Evolutionary conservation across 305 asterid species (phyloP).

Genomic region (Fraxinus nigra): DNA sequence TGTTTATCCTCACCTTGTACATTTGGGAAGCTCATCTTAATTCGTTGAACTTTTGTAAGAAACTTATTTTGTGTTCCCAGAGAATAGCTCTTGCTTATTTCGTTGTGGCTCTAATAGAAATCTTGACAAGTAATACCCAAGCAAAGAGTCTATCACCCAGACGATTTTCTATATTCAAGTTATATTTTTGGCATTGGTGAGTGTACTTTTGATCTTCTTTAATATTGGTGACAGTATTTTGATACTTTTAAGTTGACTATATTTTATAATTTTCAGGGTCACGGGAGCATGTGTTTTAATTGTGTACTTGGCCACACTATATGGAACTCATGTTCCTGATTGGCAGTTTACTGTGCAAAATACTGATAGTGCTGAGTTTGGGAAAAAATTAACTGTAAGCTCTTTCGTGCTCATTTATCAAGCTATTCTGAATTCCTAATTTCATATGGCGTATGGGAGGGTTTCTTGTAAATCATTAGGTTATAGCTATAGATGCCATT

Average conservation of each 20-base stretch:
- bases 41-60: constrained; percentile 6
- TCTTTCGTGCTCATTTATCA: not conserved
- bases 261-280: constrained; percentile 39
- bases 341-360: constrained; percentile 62
- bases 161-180: constrained; percentile 36
- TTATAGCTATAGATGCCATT: not conserved
- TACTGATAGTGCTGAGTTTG: constrained; percentile 49
- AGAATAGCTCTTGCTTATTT: constrained; percentile 57
- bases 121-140: constrained; percentile 26
- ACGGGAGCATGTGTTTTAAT: constrained; percentile 47
- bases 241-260: not conserved
- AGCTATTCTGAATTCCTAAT: not conserved
- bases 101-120: constrained; percentile 42
- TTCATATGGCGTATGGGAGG: not conserved
- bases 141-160: constrained; percentile 16
- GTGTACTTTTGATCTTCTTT: constrained; percentile 21
- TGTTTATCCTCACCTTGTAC: constrained; percentile 2
- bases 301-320: constrained; percentile 55
- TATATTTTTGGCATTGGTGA: constrained; percentile 60
- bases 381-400: constrained; percentile 55
- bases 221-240: not conserved
- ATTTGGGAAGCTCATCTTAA: constrained; percentile 7
- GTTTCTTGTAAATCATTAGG: not conserved
- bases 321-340: constrained; percentile 66
- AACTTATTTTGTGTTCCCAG: constrained; percentile 26